Evolutionary conservation across 2,329 filamentous ascomycete genomes (phyloP).

Genomic region (Emergomyces africanus): DNA sequence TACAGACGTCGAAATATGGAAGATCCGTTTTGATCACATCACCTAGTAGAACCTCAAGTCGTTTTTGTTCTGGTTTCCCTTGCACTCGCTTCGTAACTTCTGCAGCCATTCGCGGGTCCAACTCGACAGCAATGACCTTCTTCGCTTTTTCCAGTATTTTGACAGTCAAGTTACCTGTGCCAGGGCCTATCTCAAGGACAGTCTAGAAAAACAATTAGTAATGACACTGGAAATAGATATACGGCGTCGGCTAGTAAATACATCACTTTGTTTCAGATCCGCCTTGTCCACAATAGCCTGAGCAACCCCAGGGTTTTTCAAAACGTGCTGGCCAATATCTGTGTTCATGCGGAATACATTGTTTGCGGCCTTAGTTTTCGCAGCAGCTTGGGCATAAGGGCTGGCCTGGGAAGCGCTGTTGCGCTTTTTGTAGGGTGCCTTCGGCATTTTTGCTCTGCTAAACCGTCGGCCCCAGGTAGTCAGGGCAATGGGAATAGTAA

Average conservation of each 20-base stretch:
- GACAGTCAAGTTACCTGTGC: constrained; percentile 74
- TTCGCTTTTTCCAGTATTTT: constrained; percentile 80
- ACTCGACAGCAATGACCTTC: constrained; percentile 72
- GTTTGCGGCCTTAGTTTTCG: constrained; percentile 46
- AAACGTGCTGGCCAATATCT: constrained; percentile 76
- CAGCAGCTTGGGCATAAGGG: constrained; percentile 30
- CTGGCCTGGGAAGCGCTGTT: constrained; percentile 30
- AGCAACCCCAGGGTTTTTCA: constrained; percentile 81
- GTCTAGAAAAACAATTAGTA: constrained; percentile 33
- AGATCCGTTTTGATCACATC: constrained; percentile 86
- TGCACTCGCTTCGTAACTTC: constrained; percentile 91
- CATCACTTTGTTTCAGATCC: constrained; percentile 73
- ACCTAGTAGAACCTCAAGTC: constrained; percentile 76
- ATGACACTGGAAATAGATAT: not conserved
- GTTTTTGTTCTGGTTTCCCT: constrained; percentile 70
- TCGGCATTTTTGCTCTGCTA: constrained; percentile 36
- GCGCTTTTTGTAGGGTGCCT: constrained; percentile 42
- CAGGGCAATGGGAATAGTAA: not conserved
- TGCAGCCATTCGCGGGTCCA: constrained; percentile 93
- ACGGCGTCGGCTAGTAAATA: constrained; percentile 15
- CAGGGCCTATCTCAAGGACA: constrained; percentile 85
- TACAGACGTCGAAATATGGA: constrained; percentile 70
- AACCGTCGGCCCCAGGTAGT: not conserved
- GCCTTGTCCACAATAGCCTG: constrained; percentile 77
- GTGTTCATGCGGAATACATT: constrained; percentile 98